Conservation (phyloP, 2,329 filamentous ascomycete genomes). For the Epichloe gansuensis region DNA sequence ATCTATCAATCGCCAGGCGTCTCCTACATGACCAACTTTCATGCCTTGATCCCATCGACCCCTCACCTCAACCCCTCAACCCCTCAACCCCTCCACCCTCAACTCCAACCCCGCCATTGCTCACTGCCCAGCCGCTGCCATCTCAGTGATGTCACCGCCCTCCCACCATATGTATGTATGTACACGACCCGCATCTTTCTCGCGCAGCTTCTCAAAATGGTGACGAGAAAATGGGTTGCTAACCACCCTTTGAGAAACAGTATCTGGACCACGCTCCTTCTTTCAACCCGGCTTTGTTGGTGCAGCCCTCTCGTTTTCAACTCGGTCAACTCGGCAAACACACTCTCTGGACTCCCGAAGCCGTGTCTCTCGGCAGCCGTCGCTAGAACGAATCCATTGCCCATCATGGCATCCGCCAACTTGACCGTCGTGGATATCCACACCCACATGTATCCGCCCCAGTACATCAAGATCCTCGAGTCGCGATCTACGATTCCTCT, state of each 20-base stretch:
- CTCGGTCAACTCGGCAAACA: background rate
- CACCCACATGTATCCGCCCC: slow-evolving; percentile 57
- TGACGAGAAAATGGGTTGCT: too few relatives aligned
- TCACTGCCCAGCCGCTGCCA: too few relatives aligned
- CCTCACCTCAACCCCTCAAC: too few relatives aligned
- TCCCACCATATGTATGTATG: too few relatives aligned
- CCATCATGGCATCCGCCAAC: slow-evolving; percentile 20
- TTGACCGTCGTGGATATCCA: slow-evolving; percentile 49
- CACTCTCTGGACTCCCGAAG: background rate
- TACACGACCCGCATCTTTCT: too few relatives aligned
- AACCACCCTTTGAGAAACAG: background rate
- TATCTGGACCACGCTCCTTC: background rate
- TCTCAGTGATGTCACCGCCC: too few relatives aligned
- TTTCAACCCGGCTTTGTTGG: background rate
- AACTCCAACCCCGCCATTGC: too few relatives aligned
- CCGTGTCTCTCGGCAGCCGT: background rate
- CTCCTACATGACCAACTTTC: background rate
- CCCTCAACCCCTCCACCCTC: too few relatives aligned
- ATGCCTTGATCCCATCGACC: too few relatives aligned
- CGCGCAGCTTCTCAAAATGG: too few relatives aligned
- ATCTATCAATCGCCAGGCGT: too few relatives aligned
- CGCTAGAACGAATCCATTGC: background rate
- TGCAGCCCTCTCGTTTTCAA: background rate
- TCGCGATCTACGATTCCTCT: slow-evolving; percentile 53
- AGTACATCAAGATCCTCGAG: slow-evolving; percentile 48